Evolutionary conservation across 169 alveolate species (phyloP).

Genomic region (Plasmodium cynomolgi): DNA sequence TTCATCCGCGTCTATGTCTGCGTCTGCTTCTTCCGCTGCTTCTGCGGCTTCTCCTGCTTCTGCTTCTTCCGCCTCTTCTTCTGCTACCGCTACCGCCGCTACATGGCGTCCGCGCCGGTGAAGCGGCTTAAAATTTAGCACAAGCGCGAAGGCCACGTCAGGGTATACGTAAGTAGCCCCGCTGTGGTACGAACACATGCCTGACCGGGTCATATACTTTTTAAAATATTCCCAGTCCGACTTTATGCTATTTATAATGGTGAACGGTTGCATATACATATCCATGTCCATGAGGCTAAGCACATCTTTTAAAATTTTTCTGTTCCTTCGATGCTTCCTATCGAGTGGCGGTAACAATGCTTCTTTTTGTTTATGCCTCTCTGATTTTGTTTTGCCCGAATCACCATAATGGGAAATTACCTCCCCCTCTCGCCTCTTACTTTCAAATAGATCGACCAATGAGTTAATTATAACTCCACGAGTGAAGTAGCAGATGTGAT

Average conservation of each 20-base stretch:
- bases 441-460: constrained; percentile 30
- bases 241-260: constrained; percentile 35
- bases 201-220: constrained; percentile 4
- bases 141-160: constrained; percentile 5
- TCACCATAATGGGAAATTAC: not conserved
- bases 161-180: constrained; percentile 30
- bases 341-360: not conserved
- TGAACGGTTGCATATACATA: constrained; percentile 53
- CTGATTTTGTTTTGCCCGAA: not conserved
- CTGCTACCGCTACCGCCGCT: not conserved
- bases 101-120: not conserved
- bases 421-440: not conserved
- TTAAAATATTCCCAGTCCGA: constrained; percentile 42
- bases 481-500: constrained; percentile 46
- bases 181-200: constrained; percentile 45
- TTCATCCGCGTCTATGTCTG: not conserved
- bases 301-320: constrained; percentile 6
- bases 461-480: constrained; percentile 18
- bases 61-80: no score
- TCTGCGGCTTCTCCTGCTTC: not conserved
- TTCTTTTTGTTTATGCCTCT: not conserved
- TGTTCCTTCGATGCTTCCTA: constrained; percentile 6
- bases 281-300: constrained; percentile 21
- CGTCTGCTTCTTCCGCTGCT: not conserved
- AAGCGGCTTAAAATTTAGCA: constrained; percentile 19